Evolutionary conservation across 176 grass and related monocot species (phyloP), one percentile per base, ranked within the genome.

Genomic region (Chrysopogon serrulatus): DNA sequence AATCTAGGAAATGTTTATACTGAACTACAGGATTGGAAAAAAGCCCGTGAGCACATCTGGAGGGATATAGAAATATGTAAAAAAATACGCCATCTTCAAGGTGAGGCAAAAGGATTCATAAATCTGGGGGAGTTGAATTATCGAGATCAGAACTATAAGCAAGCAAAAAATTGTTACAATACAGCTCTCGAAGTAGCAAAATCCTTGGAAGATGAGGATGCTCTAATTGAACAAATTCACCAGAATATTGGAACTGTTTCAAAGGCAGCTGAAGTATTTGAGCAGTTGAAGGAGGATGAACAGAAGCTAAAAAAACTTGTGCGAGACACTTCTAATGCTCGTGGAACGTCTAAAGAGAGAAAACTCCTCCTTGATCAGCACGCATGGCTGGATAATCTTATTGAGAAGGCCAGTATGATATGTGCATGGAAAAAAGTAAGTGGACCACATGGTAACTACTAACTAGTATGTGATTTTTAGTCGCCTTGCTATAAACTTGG

Each of bases 1-100:
- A 98, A 98, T 95, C 89, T 98, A 41, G 96, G 96, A 69, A 93
- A 67, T 85, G 77, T 98, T n/a, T 98, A 98, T 80, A 98, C 79
- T 28, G 73, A 81, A 83, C 56, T 95, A 82, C 96, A 83, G 17
- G 76, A 71, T 26, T 98, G 96, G 96, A 73, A 64, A 12, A 92
- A 80, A 88, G 90, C 96, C 32, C 80, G 32, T 30, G 80, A 51
- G 21, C 96, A 95, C 79, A 98, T 95, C 77, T 73, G 90, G 57
- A 93, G 57, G 80, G 96, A 98, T 66, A 94, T 98, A 87, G 56
- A 80, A 43, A 98, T 98, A 82, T 98, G 96, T 87, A 87, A 44
- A 77, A 74, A 83, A 51, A 95, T 98, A 86, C 24, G 74, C 54
- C 96, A 98, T 73, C 44, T 53, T 78, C 93, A 95, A 93, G 96